Evolutionary conservation across 2,329 filamentous ascomycete genomes (phyloP), one percentile per base, ranked within the genome.

Genomic region (Arthrobotrys entomopaga): DNA sequence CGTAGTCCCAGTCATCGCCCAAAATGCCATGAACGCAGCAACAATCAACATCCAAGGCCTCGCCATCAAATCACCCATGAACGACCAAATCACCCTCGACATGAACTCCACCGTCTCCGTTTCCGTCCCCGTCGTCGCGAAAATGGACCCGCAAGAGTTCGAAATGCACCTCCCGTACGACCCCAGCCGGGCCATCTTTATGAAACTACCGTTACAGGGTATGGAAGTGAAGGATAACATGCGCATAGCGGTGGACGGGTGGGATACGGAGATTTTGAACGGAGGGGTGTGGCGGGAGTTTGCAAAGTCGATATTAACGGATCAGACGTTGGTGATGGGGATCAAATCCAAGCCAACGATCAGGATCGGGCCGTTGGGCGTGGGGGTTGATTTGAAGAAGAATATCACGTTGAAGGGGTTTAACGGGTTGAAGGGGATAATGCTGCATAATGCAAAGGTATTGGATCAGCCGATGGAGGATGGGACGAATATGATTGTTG

Each of bases 401-500:
- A 85, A 83, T 5, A 70, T 88, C 49, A 80, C 81, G n/a, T 78
- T 88, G 66, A 83, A 83, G 53, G 84, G 86, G 15, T 71, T 84
- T n/a, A 86, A 88, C 78, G 82, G 83, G 70, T 87, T 91, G 76
- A 79, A 82, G 49, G 87, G 87, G 59, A 85, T 87, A 57, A 79
- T 80, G 24, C 84, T 89, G 69, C 83, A 81, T 1, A 64, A 81
- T 86, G 48, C 84, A 85, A 76, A 81, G 81, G 48, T 84, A 89
- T 77, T 83, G 34, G 77, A 84, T 22, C 77, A 79, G 24, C 71
- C 78, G 13, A 79, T 83, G 64, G 75, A 79, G 5, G 82, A 84
- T 64, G 84, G 83, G 75, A 84, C 85, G 79, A 91, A 90, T 82
- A 88, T 91, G 81, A 81, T 84, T 56, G 88, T 85, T 77, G 66